Conservation (phyloP, 108 stramenopile genomes). For the Cafeteria roenbergensis region DNA sequence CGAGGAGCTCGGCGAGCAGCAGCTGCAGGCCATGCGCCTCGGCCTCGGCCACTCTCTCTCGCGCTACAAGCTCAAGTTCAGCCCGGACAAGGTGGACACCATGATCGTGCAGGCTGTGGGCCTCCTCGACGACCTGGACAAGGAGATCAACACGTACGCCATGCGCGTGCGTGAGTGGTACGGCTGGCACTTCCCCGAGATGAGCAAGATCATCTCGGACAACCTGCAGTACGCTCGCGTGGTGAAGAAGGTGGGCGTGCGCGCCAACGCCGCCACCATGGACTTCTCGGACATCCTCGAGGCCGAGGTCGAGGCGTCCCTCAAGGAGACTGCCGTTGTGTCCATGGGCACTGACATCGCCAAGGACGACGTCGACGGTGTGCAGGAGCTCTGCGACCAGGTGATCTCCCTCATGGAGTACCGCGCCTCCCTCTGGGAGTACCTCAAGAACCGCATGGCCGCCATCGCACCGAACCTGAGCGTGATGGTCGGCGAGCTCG, state of each 20-base stretch:
- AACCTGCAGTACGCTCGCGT: constrained; percentile 93
- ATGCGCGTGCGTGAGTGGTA: constrained; percentile 99
- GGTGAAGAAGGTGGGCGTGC: constrained; percentile 72
- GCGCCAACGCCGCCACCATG: constrained; percentile 58
- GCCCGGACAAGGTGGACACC: constrained; percentile 97
- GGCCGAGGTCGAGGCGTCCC: constrained; percentile 40
- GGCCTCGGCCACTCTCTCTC: constrained; percentile 86
- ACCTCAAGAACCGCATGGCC: constrained; percentile 96
- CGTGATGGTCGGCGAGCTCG: constrained; percentile 90
- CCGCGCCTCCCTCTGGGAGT: constrained; percentile 89
- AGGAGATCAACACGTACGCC: constrained; percentile 99
- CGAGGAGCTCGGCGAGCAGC: constrained; percentile 31
- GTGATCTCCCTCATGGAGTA: constrained; percentile 91
- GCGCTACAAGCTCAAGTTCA: constrained; percentile 98
- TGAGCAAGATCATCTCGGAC: constrained; percentile 85
- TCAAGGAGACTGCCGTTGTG: constrained; percentile 96
- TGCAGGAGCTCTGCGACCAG: constrained; percentile 77
- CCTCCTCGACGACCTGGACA: constrained; percentile 96
- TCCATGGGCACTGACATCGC: constrained; percentile 98
- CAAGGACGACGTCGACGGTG: constrained; percentile 78
- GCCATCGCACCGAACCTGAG: constrained; percentile 99
- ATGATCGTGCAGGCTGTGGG: constrained; percentile 99
- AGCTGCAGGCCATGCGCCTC: constrained; percentile 65
- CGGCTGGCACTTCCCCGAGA: constrained; percentile 99
- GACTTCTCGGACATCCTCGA: constrained; percentile 67